Percentiles rank a stretch among this genome's conserved stretches.
Conservation (phyloP, 2,329 filamentous ascomycete species). For the Trichoderma brevicompactum region DNA sequence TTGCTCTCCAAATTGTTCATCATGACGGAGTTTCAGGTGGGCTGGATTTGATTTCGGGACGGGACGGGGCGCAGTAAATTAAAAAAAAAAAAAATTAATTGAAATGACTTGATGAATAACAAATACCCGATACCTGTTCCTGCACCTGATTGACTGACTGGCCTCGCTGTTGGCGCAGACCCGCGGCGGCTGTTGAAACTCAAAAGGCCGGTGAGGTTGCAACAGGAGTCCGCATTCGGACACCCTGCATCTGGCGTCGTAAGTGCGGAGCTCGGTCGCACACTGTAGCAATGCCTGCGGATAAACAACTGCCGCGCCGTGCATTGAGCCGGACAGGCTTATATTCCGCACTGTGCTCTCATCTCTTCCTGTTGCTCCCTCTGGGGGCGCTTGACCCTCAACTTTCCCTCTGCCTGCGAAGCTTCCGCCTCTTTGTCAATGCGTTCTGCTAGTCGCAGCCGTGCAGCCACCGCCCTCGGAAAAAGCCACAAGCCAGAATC, state of each 20-base stretch:
- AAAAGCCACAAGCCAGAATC: slow-evolving; percentile 1
- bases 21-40: too few species aligned
- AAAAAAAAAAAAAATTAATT: too few species aligned
- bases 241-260: slow-evolving; percentile 14
- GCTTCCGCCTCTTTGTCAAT: background rate
- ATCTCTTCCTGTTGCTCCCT: background rate
- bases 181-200: background rate
- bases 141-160: too few species aligned
- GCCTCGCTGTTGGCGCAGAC: background rate
- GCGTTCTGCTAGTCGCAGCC: slow-evolving; percentile 2
- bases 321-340: background rate
- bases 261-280: background rate
- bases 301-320: background rate
- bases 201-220: slow-evolving; percentile 17
- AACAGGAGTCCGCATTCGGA: slow-evolving; percentile 6
- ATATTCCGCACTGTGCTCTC: slow-evolving; percentile 10
- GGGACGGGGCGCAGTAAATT: too few species aligned
- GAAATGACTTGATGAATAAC: too few species aligned
- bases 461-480: slow-evolving; percentile 7
- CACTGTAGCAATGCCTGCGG: slow-evolving; percentile 3
- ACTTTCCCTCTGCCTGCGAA: slow-evolving; percentile 9
- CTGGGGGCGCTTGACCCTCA: background rate
- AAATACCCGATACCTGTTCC: too few species aligned
- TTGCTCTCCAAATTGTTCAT: too few species aligned
- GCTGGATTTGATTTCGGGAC: too few species aligned